Evolutionary conservation across 345 rosid genomes (phyloP).

Genomic region (Carallia pectinifolia): DNA sequence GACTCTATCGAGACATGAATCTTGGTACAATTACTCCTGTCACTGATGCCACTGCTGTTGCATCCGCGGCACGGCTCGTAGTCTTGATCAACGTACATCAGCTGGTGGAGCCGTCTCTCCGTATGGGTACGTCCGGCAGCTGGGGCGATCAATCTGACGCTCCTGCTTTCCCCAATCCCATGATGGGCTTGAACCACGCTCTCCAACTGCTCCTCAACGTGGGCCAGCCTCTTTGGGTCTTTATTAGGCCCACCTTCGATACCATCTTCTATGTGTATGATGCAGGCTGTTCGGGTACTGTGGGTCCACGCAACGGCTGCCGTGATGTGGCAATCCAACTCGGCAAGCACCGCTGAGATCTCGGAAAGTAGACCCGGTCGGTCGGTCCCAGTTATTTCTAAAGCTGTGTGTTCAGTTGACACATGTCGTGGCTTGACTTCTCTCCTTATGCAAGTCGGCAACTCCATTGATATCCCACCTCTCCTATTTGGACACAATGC

Average conservation of each 20-base stretch:
- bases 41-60: constrained; percentile 30
- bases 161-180: constrained; percentile 44
- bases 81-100: constrained; percentile 65
- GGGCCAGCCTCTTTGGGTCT: constrained; percentile 40
- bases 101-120: constrained; percentile 82
- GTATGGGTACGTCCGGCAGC: constrained; percentile 60
- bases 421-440: constrained; percentile 56
- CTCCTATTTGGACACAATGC: constrained; percentile 61
- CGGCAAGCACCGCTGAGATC: constrained; percentile 62
- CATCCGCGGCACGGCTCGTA: constrained; percentile 58
- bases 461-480: constrained; percentile 44
- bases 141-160: constrained; percentile 50
- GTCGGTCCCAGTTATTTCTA: constrained; percentile 72
- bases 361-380: constrained; percentile 80
- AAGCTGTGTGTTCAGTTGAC: constrained; percentile 62
- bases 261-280: constrained; percentile 67
- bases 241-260: constrained; percentile 52
- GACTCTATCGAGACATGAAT: constrained; percentile 63
- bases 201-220: constrained; percentile 54
- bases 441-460: constrained; percentile 40
- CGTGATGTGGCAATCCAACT: constrained; percentile 66
- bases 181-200: constrained; percentile 67
- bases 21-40: constrained; percentile 46
- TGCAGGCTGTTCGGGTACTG: constrained; percentile 59
- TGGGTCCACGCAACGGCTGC: constrained; percentile 84